Conservation (phyloP, 129 eudicot genomes). For the Tagetes patula region DNA sequence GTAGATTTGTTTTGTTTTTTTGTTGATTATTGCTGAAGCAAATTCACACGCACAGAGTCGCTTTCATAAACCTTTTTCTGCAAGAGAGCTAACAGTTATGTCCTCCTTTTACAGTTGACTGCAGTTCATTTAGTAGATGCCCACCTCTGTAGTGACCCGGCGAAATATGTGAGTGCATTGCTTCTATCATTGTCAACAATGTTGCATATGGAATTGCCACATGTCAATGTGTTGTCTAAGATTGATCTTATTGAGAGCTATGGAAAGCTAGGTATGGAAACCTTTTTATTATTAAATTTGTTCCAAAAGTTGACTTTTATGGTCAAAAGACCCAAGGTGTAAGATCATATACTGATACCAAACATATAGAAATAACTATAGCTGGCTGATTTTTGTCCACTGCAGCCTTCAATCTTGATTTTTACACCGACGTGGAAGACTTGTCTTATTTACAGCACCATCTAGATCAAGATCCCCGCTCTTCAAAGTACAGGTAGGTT, state of each 20-base stretch:
- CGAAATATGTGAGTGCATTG: slow-evolving; percentile 87
- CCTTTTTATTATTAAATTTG: background rate
- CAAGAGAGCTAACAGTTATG: slow-evolving; percentile 6
- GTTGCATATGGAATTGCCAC: slow-evolving; percentile 82
- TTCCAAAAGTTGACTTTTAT: slow-evolving; percentile 7
- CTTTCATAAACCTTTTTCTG: background rate
- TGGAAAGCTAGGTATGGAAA: slow-evolving; percentile 67
- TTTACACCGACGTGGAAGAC: slow-evolving; percentile 89
- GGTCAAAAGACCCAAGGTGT: slow-evolving; percentile 4
- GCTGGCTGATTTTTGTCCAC: background rate
- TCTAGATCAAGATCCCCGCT: slow-evolving; percentile 85
- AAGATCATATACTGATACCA: background rate
- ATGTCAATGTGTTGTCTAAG: slow-evolving; percentile 77
- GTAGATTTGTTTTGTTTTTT: background rate
- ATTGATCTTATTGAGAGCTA: slow-evolving; percentile 90
- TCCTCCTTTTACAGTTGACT: slow-evolving; percentile 56
- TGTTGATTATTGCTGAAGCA: background rate
- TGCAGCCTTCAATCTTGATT: slow-evolving; percentile 93
- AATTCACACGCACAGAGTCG: background rate
- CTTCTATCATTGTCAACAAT: slow-evolving; percentile 87
- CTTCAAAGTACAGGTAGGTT: slow-evolving; percentile 72
- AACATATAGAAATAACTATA: background rate
- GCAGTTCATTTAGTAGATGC: slow-evolving; percentile 89
- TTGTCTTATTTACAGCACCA: slow-evolving; percentile 73
- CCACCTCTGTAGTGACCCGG: slow-evolving; percentile 92